Percentiles rank a stretch among this genome's conserved stretches.
These are phyloP conservation scores for Biscogniauxia mediterranea DNA, from an alignment of 2,329 filamentous ascomycete species.

Conservation along the genomic window DNA sequence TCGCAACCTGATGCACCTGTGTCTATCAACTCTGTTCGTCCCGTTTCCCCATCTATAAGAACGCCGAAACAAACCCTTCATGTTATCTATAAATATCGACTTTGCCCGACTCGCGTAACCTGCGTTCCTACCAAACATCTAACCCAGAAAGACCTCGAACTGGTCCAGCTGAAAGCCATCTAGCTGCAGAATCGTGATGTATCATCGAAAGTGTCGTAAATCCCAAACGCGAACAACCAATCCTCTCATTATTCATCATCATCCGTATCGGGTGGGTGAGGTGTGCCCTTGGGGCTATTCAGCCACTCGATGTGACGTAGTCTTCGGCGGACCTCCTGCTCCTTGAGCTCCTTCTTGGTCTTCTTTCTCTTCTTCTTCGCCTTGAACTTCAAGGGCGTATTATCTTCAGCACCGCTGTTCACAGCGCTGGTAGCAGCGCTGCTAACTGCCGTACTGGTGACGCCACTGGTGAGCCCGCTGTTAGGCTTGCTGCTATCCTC, in stretches of 20 bases:
- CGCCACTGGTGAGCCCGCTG: conserved; percentile 51
- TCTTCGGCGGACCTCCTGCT: conserved; percentile 81
- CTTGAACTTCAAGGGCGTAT: conserved; percentile 79
- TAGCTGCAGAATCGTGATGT: neutral
- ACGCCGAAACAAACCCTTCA: neutral
- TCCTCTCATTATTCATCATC: conserved; percentile 58
- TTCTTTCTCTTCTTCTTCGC: conserved; percentile 97
- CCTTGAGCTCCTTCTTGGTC: conserved; percentile 95
- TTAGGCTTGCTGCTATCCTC: conserved; percentile 59
- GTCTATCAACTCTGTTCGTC: neutral
- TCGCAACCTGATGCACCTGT: neutral
- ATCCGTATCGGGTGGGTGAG: conserved; percentile 73
- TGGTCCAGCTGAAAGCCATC: neutral
- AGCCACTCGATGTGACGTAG: conserved; percentile 84
- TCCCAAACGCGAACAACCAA: conserved; percentile 4
- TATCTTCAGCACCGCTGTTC: conserved; percentile 83
- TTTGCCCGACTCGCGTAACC: neutral
- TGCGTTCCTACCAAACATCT: neutral
- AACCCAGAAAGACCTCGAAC: neutral
- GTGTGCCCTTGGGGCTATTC: conserved; percentile 81
- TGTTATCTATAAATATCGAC: neutral
- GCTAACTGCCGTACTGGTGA: conserved; percentile 43
- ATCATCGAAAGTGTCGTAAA: conserved; percentile 5
- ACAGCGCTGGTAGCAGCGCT: conserved; percentile 62
- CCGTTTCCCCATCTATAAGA: neutral